Evolutionary conservation across 2,329 filamentous ascomycete genomes (phyloP).

Genomic region (Torrubiellomyces zombiae): DNA sequence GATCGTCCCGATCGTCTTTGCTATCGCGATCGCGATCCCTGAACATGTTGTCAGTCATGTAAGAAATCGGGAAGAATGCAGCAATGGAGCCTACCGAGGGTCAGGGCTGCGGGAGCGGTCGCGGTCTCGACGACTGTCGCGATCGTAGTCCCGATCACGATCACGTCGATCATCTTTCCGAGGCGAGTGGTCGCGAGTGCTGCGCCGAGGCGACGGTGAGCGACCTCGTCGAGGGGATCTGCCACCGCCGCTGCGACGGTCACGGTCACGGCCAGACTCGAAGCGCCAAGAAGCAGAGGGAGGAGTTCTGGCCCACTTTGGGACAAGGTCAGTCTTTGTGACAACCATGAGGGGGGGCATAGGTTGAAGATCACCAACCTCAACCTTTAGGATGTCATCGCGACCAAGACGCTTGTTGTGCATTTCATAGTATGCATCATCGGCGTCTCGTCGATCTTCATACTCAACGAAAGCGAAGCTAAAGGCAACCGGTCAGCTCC

Average conservation of each 20-base stretch:
- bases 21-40: conserved; percentile 38
- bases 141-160: conserved; percentile 63
- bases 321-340: no score
- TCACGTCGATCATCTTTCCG: conserved; percentile 77
- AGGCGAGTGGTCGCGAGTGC: conserved; percentile 66
- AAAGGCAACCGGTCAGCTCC: conserved; percentile 1
- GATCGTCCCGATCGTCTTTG: conserved; percentile 54
- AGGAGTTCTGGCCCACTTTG: conserved; percentile 94
- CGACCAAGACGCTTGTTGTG: conserved; percentile 97
- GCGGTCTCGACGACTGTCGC: conserved; percentile 57
- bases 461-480: conserved; percentile 98
- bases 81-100: conserved; percentile 25
- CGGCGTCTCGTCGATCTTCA: conserved; percentile 92
- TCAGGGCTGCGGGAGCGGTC: conserved; percentile 63
- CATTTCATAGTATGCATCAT: conserved; percentile 99
- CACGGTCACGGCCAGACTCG: conserved; percentile 71
- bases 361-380: conserved; percentile 58
- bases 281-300: conserved; percentile 98
- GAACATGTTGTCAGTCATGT: neutral
- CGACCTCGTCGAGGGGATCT: conserved; percentile 51
- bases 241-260: conserved; percentile 37
- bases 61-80: conserved; percentile 8
- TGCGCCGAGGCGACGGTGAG: conserved; percentile 62
- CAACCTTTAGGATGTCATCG: conserved; percentile 92
- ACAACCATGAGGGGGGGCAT: no score